Conservation (phyloP, 331 rosid species). For the Saraca asoca region DNA sequence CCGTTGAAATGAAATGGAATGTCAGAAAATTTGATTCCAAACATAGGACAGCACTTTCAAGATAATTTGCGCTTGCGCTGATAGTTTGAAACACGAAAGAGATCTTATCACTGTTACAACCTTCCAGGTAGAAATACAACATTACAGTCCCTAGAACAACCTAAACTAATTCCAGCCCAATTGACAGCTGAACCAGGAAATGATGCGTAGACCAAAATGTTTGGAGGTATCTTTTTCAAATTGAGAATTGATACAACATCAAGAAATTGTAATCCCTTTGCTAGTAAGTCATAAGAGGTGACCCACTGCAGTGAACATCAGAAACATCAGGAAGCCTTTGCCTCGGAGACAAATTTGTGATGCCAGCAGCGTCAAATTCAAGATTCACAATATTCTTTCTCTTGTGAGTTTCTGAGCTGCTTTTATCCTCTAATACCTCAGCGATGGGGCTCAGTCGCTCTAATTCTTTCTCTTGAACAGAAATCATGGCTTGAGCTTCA, state of each 20-base stretch:
- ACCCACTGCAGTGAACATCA: constrained; percentile 83
- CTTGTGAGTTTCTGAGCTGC: constrained; percentile 66
- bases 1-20: too few species aligned
- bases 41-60: background rate
- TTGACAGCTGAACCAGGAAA: constrained; percentile 9
- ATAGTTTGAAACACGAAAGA: too few species aligned
- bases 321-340: constrained; percentile 79
- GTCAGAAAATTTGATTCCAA: too few species aligned
- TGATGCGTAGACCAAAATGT: constrained; percentile 10
- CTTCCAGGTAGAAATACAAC: constrained; percentile 21
- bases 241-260: constrained; percentile 29
- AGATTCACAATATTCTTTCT: constrained; percentile 67
- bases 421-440: constrained; percentile 70
- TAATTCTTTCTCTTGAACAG: constrained; percentile 42
- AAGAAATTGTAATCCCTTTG: background rate
- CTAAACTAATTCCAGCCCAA: background rate
- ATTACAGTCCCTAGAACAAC: background rate
- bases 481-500: constrained; percentile 82
- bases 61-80: too few species aligned
- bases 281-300: constrained; percentile 83
- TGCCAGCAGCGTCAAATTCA: constrained; percentile 70
- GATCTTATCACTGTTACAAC: constrained; percentile 20
- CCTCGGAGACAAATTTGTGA: constrained; percentile 65
- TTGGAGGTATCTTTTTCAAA: background rate
- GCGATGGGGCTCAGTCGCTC: constrained; percentile 76